phyloP scores from a whole-genome alignment of 495 filamentous ascomycete genomes.

The Hypomontagnella monticulosa region DNA sequence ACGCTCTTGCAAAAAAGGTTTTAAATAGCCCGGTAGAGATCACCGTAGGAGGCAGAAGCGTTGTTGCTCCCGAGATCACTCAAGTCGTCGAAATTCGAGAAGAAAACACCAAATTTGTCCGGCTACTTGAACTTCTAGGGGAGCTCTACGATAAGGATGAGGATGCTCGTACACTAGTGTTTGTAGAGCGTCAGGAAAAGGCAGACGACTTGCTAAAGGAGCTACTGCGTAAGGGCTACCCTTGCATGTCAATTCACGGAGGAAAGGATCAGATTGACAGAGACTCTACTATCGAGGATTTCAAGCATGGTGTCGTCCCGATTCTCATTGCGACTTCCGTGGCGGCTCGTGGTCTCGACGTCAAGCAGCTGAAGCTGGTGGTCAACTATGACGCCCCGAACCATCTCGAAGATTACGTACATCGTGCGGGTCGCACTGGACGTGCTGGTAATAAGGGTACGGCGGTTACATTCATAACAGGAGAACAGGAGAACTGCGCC shows the following conservation, averaged over 20 bases:
- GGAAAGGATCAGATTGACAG: conserved; percentile 96
- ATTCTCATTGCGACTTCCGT: conserved; percentile 95
- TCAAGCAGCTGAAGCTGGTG: conserved; percentile 95
- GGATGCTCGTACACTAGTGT: conserved; percentile 88
- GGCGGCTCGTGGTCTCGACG: conserved; percentile 93
- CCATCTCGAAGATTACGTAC: conserved; percentile 97
- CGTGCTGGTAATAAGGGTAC: conserved; percentile 95
- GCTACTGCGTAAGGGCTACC: conserved; percentile 87
- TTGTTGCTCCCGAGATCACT: conserved; percentile 93
- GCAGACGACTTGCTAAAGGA: conserved; percentile 86
- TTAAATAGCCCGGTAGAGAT: conserved; percentile 90
- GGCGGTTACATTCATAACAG: conserved; percentile 92
- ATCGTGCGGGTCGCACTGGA: conserved; percentile 93
- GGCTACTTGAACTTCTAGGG: conserved; percentile 85
- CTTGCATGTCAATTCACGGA: conserved; percentile 95
- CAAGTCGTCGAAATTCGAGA: conserved; percentile 91
- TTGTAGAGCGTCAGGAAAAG: conserved; percentile 94
- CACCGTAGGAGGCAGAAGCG: conserved; percentile 87
- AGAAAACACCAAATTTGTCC: conserved; percentile 84
- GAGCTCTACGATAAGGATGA: conserved; percentile 88
- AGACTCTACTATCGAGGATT: conserved; percentile 92
- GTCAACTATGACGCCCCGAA: conserved; percentile 98
- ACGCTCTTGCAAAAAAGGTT: conserved; percentile 86
- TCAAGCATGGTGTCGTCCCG: conserved; percentile 89
- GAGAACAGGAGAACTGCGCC: conserved; percentile 89